phyloP scores from a whole-genome alignment of 495 filamentous ascomycete genomes.

The Friedmanniomyces endolithicus region DNA sequence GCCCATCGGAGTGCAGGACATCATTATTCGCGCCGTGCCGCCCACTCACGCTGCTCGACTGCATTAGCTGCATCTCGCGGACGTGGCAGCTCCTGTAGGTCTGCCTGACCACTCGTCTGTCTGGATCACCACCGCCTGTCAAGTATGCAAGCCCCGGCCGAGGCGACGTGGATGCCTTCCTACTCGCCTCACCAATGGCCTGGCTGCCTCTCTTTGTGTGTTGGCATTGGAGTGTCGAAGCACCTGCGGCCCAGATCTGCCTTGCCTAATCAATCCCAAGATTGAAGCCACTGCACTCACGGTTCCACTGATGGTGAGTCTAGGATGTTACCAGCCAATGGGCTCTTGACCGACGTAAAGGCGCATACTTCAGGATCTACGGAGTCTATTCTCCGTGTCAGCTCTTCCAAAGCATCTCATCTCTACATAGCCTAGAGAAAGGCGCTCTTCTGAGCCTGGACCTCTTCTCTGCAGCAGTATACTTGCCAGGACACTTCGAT shows the following conservation, averaged over 20 bases:
- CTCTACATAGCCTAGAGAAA: background rate
- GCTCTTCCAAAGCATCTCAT: background rate
- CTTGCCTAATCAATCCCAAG: background rate
- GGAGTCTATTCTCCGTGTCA: background rate
- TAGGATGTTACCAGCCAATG: constrained; percentile 1
- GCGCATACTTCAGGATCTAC: constrained; percentile 18
- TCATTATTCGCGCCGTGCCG: constrained; percentile 5
- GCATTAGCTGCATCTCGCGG: constrained; percentile 3
- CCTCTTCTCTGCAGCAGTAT: background rate
- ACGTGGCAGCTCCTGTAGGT: constrained; percentile 12
- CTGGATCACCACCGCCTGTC: background rate
- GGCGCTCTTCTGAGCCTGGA: background rate
- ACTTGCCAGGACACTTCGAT: background rate
- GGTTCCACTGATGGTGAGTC: constrained; percentile 4
- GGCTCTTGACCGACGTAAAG: constrained; percentile 11
- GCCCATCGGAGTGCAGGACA: too few species aligned
- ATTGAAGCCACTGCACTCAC: background rate
- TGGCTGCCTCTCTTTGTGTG: background rate
- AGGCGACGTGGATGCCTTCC: background rate
- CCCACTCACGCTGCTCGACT: background rate
- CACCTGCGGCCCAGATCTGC: background rate
- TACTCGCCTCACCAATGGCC: background rate
- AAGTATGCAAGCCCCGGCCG: background rate
- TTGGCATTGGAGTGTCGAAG: background rate
- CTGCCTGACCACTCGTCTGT: background rate